Evolutionary conservation across 352 stramenopile genomes (phyloP).

Genomic region (Globisporangium cystogenes): DNA sequence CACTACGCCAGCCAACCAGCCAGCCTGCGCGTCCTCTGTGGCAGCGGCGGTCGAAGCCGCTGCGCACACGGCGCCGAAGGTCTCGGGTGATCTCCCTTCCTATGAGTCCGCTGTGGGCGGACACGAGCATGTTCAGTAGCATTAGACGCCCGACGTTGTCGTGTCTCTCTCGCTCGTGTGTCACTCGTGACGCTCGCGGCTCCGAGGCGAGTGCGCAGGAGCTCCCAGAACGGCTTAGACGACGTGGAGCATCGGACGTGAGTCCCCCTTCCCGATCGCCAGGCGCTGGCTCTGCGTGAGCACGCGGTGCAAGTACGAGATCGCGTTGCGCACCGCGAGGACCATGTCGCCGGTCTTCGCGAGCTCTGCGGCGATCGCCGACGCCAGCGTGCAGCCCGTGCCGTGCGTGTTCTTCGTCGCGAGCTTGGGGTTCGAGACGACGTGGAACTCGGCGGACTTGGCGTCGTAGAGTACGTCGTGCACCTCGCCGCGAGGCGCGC

Average conservation of each 20-base stretch:
- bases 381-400: constrained; percentile 93
- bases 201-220: background rate
- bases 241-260: constrained; percentile 43
- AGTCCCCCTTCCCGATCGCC: constrained; percentile 25
- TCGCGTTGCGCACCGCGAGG: constrained; percentile 21
- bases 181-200: background rate
- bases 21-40: background rate
- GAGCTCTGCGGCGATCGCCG: constrained; percentile 85
- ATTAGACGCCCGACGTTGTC: background rate
- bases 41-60: background rate
- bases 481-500: constrained; percentile 9
- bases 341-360: constrained; percentile 49
- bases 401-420: constrained; percentile 55
- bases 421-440: constrained; percentile 31
- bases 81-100: no score
- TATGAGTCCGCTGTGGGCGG: background rate
- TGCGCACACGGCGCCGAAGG: background rate
- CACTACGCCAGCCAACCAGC: background rate
- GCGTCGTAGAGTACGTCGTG: constrained; percentile 36
- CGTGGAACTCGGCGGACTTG: constrained; percentile 14
- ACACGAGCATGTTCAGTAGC: background rate
- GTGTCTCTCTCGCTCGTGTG: background rate
- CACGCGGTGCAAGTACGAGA: constrained; percentile 39
- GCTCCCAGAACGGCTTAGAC: no score
- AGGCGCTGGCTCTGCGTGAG: constrained; percentile 29